Base-by-base conservation (phyloP, 2,329 filamentous ascomycete species). In the Neurospora sp. region DNA sequence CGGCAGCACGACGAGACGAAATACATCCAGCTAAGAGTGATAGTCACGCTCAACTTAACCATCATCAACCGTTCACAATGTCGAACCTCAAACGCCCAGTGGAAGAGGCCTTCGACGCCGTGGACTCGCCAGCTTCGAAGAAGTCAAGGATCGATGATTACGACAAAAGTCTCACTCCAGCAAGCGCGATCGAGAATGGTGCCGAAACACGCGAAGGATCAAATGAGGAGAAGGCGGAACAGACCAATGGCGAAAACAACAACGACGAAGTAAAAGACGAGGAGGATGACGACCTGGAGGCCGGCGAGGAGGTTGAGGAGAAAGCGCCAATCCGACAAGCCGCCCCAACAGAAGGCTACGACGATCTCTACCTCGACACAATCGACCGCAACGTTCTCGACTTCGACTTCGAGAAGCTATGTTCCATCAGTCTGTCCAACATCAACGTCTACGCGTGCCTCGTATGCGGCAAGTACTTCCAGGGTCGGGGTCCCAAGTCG, bases 381-480 rank as follows among this genome's bases (percentile, higher is more conserved):
- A 96, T 99, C 81, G 90, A 97, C 80, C 92, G 96, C 77, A 89
- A 90, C 77, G 90, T 97, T 66, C 89, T 98, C 70, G 96, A 99
- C 81, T 98, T 98, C 79, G 96, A 99, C 81, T 99, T 99, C 79
- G 96, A 99, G 79, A 99, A 99, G 84, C 88, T 97, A 13, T 99
- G 96, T 82, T 98, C 95, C 33, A 87, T 99, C 74, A 97, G 93
- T 40, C 86, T 99, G 8, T 97, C 94, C 67, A 98, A 98, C 79
- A 97, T 98, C 82, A 99, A 99, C 78, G 94, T 99, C 66, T 99
- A 99, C 80, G 96, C 96, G 10, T 99, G 96, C 77, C 87, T 99
- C 11, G 92, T 98, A 1, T 99, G 96, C 80, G 96, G 96, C n/a
- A 95, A 93, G 80, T 99, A 99, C 83, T 99, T 91, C 80, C 93